These are phyloP conservation scores for Pilasporangium apinafurcum DNA, from an alignment of 352 stramenopile genomes.

Conservation along the genomic window DNA sequence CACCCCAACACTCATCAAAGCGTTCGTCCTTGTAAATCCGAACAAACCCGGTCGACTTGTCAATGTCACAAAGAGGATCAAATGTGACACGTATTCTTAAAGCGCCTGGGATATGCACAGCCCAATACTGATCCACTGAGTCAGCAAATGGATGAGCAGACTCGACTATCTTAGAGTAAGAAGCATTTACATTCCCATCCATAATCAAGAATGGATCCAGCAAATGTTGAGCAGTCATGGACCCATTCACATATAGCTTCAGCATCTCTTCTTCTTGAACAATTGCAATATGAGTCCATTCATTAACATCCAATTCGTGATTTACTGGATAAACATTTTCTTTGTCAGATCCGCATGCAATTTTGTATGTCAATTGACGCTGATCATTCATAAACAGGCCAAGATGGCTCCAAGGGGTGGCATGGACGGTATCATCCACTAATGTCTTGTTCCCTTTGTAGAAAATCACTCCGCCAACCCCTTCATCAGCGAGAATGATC, in stretches of 20 bases:
- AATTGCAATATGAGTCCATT: slow-evolving; percentile 64
- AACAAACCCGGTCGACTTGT: slow-evolving; percentile 52
- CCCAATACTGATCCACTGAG: slow-evolving; percentile 54
- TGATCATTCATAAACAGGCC: slow-evolving; percentile 61
- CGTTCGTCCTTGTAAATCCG: slow-evolving; percentile 64
- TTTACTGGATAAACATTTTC: slow-evolving; percentile 62
- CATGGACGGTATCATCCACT: slow-evolving; percentile 30
- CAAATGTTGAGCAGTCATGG: slow-evolving; percentile 51
- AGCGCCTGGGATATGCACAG: slow-evolving; percentile 65
- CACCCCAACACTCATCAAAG: slow-evolving; percentile 64
- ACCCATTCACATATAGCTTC: slow-evolving; percentile 63
- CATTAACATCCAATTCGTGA: slow-evolving; percentile 45
- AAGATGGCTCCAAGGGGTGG: slow-evolving; percentile 66
- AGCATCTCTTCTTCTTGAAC: slow-evolving; percentile 57
- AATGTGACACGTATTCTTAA: slow-evolving; percentile 69
- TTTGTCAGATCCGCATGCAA: slow-evolving; percentile 47
- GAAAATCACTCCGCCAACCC: slow-evolving; percentile 55
- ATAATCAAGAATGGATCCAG: slow-evolving; percentile 65
- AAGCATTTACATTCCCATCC: slow-evolving; percentile 24
- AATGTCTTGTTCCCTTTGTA: slow-evolving; percentile 65
- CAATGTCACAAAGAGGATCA: slow-evolving; percentile 62
- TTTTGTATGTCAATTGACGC: slow-evolving; percentile 57
- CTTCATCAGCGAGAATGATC: slow-evolving; percentile 45
- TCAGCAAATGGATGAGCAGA: slow-evolving; percentile 49
- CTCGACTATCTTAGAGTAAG: slow-evolving; percentile 53